Evolutionary conservation across 1,284 basidiomycete species (phyloP), one percentile per base, ranked within the genome.

Genomic region (Boletus hoseneyae): DNA sequence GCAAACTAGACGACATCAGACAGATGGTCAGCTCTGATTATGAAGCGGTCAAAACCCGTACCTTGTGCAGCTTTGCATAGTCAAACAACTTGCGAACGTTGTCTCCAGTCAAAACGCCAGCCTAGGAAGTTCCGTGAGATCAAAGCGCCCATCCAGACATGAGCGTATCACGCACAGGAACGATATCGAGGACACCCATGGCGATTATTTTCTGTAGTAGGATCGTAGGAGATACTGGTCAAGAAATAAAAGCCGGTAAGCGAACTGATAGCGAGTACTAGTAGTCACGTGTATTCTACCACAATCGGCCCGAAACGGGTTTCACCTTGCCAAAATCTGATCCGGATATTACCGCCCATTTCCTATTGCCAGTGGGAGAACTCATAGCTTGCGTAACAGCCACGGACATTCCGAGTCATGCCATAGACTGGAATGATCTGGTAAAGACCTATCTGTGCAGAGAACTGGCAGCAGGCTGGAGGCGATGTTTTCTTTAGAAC

Each of bases 31-130:
- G 16, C 8, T 34, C 29, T 11, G 42, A 52, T 46, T 18, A 13
- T 3, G 18, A 9, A 6, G 38, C 13, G 13, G 5, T 12, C n/a
- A 18, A 35, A 9, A 9, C 18, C 69, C 73, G 58, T 60, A 85
- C 86, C 74, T 87, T 73, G 66, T 89, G 61, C 58, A 77, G 73
- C 57, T 78, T 78, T 47, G 87, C 87, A 64, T 88, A 85, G 60
- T 85, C 75, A 66, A 90, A 85, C 63, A 90, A 68, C 70, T 84
- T 85, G 70, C 82, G 77, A 58, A 83, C 80, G 64, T 90, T 76
- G 56, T 85, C 79, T 65, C 87, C 87, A 51, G 83, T 83, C 58
- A 90, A 66, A 54, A 90, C 87, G 61, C 87, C 87, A 58, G 83
- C 69, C 84, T 86, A 52, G n/a, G 40, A 19, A 35, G n/a, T 35